Base-by-base conservation (phyloP, 1,284 basidiomycete species). In the Kalmanozyma brasiliensis region DNA sequence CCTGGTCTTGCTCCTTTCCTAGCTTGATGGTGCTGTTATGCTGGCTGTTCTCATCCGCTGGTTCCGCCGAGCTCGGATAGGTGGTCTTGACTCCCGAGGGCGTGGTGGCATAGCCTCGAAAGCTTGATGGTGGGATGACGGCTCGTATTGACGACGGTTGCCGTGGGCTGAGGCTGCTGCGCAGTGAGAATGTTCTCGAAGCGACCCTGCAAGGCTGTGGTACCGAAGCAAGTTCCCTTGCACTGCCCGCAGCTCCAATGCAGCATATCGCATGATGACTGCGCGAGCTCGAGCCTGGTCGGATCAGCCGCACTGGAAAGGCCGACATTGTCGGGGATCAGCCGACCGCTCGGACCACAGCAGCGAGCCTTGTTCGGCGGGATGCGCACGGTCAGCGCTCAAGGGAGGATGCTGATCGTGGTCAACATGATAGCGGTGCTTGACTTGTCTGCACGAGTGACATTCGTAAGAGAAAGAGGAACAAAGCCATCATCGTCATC, bases 1-100 rank as follows among this genome's bases (percentile, higher is more conserved):
- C 71, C 32, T 69, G 60, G 30, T 70, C 70, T 9, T 43, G 49
- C 34, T 70, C 58, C 6, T 29, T 40, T 37, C 53, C 57, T 3
- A 52, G 46, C 23, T 59, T 61, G 5, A 14, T 13, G 11, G 42
- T 35, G 9, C 30, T n/a, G 32, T 51, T 44, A 42, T 73, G 58
- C 8, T 59, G 42, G 49, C 66, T 66, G 44, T 65, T 68, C 20
- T 66, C 66, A 40, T 60, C 35, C 0, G 61, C 52, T 29, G 70
- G 70, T 32, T 51, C 34, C 2, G 47, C 53, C 14, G 70, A 65
- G 57, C 66, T 69, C n/a, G 70, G 70, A 37, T 61, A 66, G 10
- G 61, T 73, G 2, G 55, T 66, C 57, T 66, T 73, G 36, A 73
- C 67, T 6, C 70, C 66, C 2, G 62, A 45, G 2, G 68, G 63